Percentiles rank a stretch among this genome's conserved stretches.
phyloP scores from a whole-genome alignment of 306 rosid species.

The Fagus crenata region DNA sequence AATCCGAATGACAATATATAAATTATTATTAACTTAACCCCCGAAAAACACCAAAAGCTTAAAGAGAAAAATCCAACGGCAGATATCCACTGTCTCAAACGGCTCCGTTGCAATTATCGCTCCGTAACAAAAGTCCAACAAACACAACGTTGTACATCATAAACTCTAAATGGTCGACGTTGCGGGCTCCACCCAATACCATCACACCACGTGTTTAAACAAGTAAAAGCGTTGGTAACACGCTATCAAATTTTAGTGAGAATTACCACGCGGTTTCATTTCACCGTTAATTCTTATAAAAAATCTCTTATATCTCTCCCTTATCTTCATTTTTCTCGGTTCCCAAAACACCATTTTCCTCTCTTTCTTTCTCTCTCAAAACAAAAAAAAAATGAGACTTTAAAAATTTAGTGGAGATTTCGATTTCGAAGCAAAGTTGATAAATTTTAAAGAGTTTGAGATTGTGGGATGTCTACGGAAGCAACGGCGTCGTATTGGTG shows the following conservation, averaged over 20 bases:
- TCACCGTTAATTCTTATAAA: constrained; percentile 37
- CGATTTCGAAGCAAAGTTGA: neutral
- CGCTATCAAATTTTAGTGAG: constrained; percentile 31
- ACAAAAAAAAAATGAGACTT: neutral
- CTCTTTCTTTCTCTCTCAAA: neutral
- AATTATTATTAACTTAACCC: no score
- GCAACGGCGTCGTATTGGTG: constrained; percentile 69
- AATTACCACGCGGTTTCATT: constrained; percentile 52
- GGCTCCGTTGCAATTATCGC: neutral
- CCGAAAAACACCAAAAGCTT: no score
- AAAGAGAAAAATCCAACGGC: constrained; percentile 3
- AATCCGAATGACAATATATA: no score
- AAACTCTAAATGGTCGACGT: constrained; percentile 29
- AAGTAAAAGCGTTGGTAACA: constrained; percentile 33
- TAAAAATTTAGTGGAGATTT: neutral
- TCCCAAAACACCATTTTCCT: constrained; percentile 15
- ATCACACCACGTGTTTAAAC: constrained; percentile 29
- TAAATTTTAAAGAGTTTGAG: neutral
- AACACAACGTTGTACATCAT: no score
- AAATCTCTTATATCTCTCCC: neutral
- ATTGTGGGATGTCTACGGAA: constrained; percentile 37
- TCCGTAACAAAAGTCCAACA: neutral
- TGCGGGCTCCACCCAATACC: neutral
- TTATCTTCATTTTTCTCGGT: constrained; percentile 17
- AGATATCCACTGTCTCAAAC: neutral